A percentile compares a stretch with the other conserved stretches of the same genome.
Evolutionary conservation across 2,329 filamentous ascomycete genomes (phyloP).

Genomic region (Gaeumannomyces tritici): DNA sequence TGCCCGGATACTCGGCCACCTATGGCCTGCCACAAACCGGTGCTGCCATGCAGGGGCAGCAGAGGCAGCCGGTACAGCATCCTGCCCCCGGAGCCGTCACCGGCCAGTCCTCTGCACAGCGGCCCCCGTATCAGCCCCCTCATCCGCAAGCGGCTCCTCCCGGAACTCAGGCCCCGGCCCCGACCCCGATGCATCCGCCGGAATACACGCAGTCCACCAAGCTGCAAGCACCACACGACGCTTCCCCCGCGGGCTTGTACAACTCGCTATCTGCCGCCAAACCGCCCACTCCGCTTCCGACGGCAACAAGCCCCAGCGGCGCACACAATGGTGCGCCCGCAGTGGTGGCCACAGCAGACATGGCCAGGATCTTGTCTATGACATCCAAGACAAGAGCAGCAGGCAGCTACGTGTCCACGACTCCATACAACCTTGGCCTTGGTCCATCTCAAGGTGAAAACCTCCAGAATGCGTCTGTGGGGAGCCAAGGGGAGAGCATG

Average conservation of each 20-base stretch:
- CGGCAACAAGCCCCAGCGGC: no score
- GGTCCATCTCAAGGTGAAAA: constrained; percentile 22
- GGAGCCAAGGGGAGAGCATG: constrained; percentile 40
- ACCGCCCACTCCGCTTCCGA: constrained; percentile 11
- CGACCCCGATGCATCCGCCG: constrained; percentile 13
- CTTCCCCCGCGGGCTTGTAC: constrained; percentile 16
- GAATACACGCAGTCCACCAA: constrained; percentile 14
- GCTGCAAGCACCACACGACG: constrained; percentile 12
- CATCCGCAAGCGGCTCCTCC: constrained; percentile 6
- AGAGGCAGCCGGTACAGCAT: constrained; percentile 11
- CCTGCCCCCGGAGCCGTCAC: constrained; percentile 5
- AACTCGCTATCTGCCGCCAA: constrained; percentile 20
- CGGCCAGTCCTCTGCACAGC: constrained; percentile 7
- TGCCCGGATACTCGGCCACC: constrained; percentile 8
- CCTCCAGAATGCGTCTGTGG: constrained; percentile 36
- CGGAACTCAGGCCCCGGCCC: constrained; percentile 14
- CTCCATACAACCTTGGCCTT: no score
- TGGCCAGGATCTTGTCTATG: no score
- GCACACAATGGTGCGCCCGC: no score
- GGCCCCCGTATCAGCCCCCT: constrained; percentile 9
- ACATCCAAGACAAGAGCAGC: no score
- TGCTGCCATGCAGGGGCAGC: not conserved
- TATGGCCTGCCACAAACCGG: constrained; percentile 6
- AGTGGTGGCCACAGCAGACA: no score
- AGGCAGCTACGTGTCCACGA: no score